Base-by-base conservation (phyloP, 2,329 filamentous ascomycete genomes). In the Cordyceps cateniannulata region DNA sequence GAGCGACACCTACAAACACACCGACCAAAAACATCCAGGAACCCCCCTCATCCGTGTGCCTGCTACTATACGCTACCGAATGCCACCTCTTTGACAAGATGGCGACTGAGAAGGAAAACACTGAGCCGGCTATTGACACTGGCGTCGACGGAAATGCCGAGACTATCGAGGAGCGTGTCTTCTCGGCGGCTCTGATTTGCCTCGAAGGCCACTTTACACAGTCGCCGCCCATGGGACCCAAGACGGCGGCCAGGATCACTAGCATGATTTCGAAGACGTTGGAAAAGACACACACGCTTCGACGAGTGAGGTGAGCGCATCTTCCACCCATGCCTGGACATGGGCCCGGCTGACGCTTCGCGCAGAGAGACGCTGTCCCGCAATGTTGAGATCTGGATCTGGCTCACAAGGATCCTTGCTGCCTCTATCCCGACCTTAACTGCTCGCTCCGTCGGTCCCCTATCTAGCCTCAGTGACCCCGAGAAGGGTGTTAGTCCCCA, bases 321-420 rank as follows among this genome's bases (percentile, higher is more conserved):
- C 0, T 7, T 14, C 10, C 18, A 18, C 10, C 12, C 12, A 24
- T 3, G 1, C 9, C 3, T 38, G 7, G 9, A 1, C 8, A 42
- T n/a, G 38, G 4, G 16, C 38, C 12, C 7, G 16, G 25, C 35
- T 59, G 24, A 59, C 47, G 16, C 22, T 8, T 35, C 14, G n/a
- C 47, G 12, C n/a, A 86, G 83, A 65, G 85, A 87, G 69, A 77
- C 79, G 3, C 72, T 88, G 44, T 84, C 84, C 5, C 80, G 80
- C 62, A 88, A 87, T 65, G 81, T 88, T 29, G 81, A 82, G 63
- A 82, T 87, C 61, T 88, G 85, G 85, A 81, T 87, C 65, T 85
- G 84, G 75, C 74, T 88, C 62, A 82, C 83, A 29, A 79, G 80
- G 62, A 84, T 85, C 64, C 85, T 88, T 66, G 80, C 78, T 20